phyloP scores from a whole-genome alignment of 129 eudicot species.

The Heracleum sosnowskyi region DNA sequence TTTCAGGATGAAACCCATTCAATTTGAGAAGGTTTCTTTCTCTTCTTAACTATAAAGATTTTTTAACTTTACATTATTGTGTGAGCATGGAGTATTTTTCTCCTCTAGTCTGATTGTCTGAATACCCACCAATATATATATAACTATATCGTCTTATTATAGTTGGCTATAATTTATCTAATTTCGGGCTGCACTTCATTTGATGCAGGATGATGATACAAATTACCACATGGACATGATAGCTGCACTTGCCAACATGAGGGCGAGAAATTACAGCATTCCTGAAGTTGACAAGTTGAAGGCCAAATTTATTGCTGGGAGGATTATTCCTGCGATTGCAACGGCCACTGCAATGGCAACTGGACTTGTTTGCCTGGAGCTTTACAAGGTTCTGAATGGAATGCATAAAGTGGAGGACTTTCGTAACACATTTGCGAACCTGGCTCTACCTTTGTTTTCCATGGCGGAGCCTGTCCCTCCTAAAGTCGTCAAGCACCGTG shows the following conservation, averaged over 20 bases:
- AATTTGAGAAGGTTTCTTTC: constrained; percentile 68
- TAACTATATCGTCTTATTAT: not conserved
- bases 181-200: not conserved
- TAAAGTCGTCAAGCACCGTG: constrained; percentile 59
- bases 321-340: constrained; percentile 88
- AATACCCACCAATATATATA: not conserved
- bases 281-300: constrained; percentile 81
- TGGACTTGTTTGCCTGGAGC: constrained; percentile 82
- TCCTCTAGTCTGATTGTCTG: not conserved
- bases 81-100: not conserved
- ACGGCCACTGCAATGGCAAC: constrained; percentile 87
- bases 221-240: constrained; percentile 85
- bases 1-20: constrained; percentile 84
- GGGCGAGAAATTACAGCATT: constrained; percentile 76
- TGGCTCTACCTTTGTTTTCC: constrained; percentile 81
- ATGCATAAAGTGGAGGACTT: constrained; percentile 74
- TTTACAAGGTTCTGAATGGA: constrained; percentile 68
- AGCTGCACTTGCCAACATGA: constrained; percentile 80
- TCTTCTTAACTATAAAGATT: too few species aligned
- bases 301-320: constrained; percentile 87
- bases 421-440: constrained; percentile 82
- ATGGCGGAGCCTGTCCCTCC: constrained; percentile 84
- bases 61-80: not conserved
- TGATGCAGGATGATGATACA: constrained; percentile 63
- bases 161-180: not conserved